Conservation (phyloP, 129 eudicot species). For the Logfia minima region DNA sequence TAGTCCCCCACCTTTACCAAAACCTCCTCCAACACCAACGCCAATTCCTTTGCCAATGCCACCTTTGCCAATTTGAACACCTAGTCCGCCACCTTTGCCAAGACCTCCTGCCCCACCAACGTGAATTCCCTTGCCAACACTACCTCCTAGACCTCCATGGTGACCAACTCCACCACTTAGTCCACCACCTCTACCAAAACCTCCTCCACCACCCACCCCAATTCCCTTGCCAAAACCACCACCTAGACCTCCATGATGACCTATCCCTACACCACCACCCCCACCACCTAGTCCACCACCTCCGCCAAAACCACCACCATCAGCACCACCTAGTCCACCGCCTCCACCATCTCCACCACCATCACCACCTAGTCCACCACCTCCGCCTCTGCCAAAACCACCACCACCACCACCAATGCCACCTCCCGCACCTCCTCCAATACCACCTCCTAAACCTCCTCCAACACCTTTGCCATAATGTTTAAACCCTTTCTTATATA, state of each 20-base stretch:
- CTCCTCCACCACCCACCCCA: slow-evolving; percentile 22
- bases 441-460: slow-evolving; percentile 38
- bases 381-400: slow-evolving; percentile 22
- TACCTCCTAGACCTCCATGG: slow-evolving; percentile 25
- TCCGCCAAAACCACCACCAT: slow-evolving; percentile 32
- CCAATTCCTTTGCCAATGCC: slow-evolving; percentile 23
- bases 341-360: slow-evolving; percentile 32
- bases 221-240: slow-evolving; percentile 11
- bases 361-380: slow-evolving; percentile 17
- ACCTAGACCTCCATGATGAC: slow-evolving; percentile 10
- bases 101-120: slow-evolving; percentile 25
- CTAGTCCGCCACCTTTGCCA: slow-evolving; percentile 18
- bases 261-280: slow-evolving; percentile 16
- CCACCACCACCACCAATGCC: slow-evolving; percentile 37
- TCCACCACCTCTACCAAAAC: not conserved
- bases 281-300: slow-evolving; percentile 43
- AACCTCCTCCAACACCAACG: slow-evolving; percentile 18
- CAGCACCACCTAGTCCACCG: slow-evolving; percentile 39
- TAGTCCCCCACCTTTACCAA: not conserved
- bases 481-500: slow-evolving; percentile 42
- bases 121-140: slow-evolving; percentile 9
- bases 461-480: slow-evolving; percentile 37
- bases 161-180: slow-evolving; percentile 4
- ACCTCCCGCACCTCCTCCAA: slow-evolving; percentile 35
- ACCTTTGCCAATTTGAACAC: not conserved